Base-by-base conservation (phyloP, 129 eudicot genomes). In the Pseudognaphalium luteoalbum region DNA sequence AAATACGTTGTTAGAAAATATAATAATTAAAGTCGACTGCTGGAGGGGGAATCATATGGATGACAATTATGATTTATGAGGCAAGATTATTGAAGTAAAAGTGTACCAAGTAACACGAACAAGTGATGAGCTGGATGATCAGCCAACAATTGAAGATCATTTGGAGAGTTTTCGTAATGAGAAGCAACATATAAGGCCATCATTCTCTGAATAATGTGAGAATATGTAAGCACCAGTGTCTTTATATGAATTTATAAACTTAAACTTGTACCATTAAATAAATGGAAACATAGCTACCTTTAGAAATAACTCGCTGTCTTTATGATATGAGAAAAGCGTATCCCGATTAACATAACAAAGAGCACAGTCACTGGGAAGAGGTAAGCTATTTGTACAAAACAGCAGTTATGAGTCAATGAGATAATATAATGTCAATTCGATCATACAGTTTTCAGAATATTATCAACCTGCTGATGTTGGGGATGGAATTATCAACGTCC, bases 51-150 rank as follows among this genome's bases (percentile, higher is more conserved):
- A 41, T 21, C 19, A 10, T 56, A 19, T 37, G 34, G 7, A 60
- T 2, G 59, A 7, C 39, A 2, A 25, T n/a, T n/a, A n/a, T n/a
- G n/a, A n/a, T 20, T 5, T 42, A 68, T 4, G 37, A 72, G 60
- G 50, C 11, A 56, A 57, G 35, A 74, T 34, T 0, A 35, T 33
- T 6, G 9, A 29, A 34, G 2, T 47, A 4, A 59, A 63, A 7
- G 60, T 32, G 65, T 89, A 92, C 98, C 98, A 76, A 93, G 92
- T 72, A 93, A 82, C 76, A 90, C 97, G 76, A 93, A 93, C 80
- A 93, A 80, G 85, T 88, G 98, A 86, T 93, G 97, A 39, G 92
- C 97, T 62, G 98, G 97, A 56, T 95, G 95, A 84, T 93, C 98
- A 74, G 98, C 96, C 91, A 93, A 83, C 68, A 93, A 68, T 82